Base-by-base conservation (phyloP, 2,329 filamentous ascomycete genomes). In the Chaetomiaceae sp. region DNA sequence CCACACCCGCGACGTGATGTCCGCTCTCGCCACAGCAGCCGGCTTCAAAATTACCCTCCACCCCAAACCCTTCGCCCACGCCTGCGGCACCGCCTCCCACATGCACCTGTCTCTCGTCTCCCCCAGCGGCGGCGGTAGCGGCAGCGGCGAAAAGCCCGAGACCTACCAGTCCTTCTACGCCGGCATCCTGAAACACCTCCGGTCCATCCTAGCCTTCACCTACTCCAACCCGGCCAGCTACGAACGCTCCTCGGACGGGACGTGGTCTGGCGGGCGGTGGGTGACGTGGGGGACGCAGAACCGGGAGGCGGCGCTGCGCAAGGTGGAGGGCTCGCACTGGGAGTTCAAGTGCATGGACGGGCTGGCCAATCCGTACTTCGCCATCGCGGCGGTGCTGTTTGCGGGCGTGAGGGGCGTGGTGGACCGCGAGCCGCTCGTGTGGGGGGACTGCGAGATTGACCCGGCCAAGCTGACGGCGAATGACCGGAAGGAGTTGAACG, bases 211-310 rank as follows among this genome's bases (percentile, higher is more conserved):
- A 10, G 86, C 89, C 0, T 85, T 94, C 53, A 83, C 81, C 0
- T 80, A 89, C 61, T 78, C 84, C 32, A 81, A 82, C 58, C 74
- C 79, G 1, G 75, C 75, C 0, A 89, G 84, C 66, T 94, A 94
- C 67, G 79, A 80, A 32, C 79, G 89, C 4, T 75, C 88, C 10
- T 69, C 71, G 1, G 84, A 90, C 48, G 79, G 87, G n/a, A 74
- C 73, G 54, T 94, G 88, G 89, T 80, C 87, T 0, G 87, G 87
- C n/a, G 87, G 87, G 0, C 80, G 83, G 7, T 91, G 85, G 84
- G 79, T 91, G 0, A 73, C 85, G 0, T 95, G 88, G 89, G 89
- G 89, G 11, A 87, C 82, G 4, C 84, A 94, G 69, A 94, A 94
- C 67, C 82, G 87, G 16, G 87, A 92, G 71, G 76, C 82, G 4